Evolutionary conservation across 2,329 filamentous ascomycete species (phyloP), one percentile per base, ranked within the genome.

Genomic region (Aureobasidium pullulans): DNA sequence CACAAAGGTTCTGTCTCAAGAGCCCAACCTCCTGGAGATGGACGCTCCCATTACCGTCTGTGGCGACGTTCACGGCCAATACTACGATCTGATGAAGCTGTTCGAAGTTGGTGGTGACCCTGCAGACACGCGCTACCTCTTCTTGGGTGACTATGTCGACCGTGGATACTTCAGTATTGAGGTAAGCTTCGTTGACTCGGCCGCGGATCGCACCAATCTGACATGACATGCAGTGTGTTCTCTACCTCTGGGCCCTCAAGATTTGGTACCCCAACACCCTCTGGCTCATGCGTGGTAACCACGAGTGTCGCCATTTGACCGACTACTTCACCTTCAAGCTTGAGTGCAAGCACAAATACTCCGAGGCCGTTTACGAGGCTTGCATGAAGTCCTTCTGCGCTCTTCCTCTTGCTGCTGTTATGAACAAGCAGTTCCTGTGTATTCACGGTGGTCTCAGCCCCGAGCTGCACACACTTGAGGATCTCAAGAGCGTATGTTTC

Each of bases 311-410:
- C 70, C 94, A 99, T 79, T 83, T 99, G 82, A 99, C 94, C 60
- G 94, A 99, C 73, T 99, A 99, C 81, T 99, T 99, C 78, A 99
- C 94, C 62, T 99, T 99, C 81, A 97, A 99, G 81, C 86, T 99
- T 61, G 94, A 99, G 76, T 99, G 94, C 82, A 96, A 96, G 79
- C 94, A 99, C 84, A 99, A 99, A 76, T 99, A 99, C 77, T 96
- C 90, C 36, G 94, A 97, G 77, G 84, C 84, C 64, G 84, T 99
- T 62, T 99, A 99, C 73, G 93, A 99, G 70, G 93, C 94, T 60
- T 97, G 94, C 78, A 96, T 96, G 85, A 93, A 99, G 65, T 95
- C 94, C 0, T 99, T 99, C 81, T 99, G 94, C 78, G 83, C 88
- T 64, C 79, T 99, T 64, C 94, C 94, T 32, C 80, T 99, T 67